Base-by-base conservation (phyloP, 2,329 filamentous ascomycete genomes). In the Balansia obtecta region DNA sequence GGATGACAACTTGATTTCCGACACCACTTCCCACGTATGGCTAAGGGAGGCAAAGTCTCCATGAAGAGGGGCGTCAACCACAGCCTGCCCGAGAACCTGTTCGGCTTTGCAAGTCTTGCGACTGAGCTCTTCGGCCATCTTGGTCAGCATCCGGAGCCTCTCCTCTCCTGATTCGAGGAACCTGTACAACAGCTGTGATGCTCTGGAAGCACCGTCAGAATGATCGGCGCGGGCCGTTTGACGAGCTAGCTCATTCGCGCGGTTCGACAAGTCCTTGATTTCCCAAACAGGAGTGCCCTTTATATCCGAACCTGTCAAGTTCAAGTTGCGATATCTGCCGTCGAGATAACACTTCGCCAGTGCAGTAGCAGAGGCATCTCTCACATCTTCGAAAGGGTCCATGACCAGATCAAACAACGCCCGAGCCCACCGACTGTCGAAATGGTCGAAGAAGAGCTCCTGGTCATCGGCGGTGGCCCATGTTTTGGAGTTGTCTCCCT, bases 361-460 rank as follows among this genome's bases (percentile, higher is more conserved):
- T 2, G 82, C 68, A 1, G 65, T 65, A 0, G 73, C 69, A 2
- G 80, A 75, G 38, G 69, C 66, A 42, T 77, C 80, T 56, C 91
- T 77, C 4, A 97, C 86, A 64, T 98, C 93, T 51, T 97, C 93
- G 60, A 95, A 98, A 0, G 91, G 88, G 59, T 98, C 87, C 61
- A 95, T 73, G 8, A 95, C 68, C 20, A 95, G 76, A 63, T 95
- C 88, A 13, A 90, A 70, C 7, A 97, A 70, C 4, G 82, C 71
- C 45, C 85, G 74, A 11, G 79, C 66, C 69, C 84, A 79, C 0
- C 65, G 71, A 3, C 58, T 56, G 45, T 78, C 74, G 53, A 75
- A 66, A 2, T 67, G 57, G 45, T 68, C 62, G 45, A 69, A 72
- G 49, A 71, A 68, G 13, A 65, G 62, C 49, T 52, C 56, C 58